Conservation (phyloP, 2,329 filamentous ascomycete genomes). For the Fusarium equiseti region DNA sequence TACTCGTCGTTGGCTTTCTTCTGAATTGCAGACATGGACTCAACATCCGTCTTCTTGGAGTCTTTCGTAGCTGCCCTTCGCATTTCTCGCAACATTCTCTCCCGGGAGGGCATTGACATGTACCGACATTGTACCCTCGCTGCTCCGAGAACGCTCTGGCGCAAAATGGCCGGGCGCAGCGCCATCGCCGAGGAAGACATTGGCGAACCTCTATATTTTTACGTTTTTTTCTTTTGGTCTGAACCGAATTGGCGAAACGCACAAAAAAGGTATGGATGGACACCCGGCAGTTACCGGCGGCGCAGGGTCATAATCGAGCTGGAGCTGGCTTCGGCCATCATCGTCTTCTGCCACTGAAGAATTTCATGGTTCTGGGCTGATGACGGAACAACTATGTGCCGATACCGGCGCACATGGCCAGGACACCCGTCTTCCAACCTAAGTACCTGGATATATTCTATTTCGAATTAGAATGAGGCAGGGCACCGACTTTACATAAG, state of each 20-base stretch:
- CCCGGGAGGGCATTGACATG: slow-evolving; percentile 44
- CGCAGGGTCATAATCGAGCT: slow-evolving; percentile 46
- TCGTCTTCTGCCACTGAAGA: slow-evolving; percentile 32
- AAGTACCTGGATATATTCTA: not conserved
- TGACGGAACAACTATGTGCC: slow-evolving; percentile 41
- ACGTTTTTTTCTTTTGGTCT: not conserved
- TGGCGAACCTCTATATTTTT: not conserved
- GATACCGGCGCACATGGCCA: not conserved
- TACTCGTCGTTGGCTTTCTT: slow-evolving; percentile 51
- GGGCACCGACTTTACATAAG: not conserved
- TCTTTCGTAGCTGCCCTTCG: slow-evolving; percentile 42
- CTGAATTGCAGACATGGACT: slow-evolving; percentile 51
- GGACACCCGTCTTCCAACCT: not conserved
- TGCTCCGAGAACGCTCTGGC: slow-evolving; percentile 37
- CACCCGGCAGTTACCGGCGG: slow-evolving; percentile 43
- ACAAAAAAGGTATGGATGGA: slow-evolving; percentile 3
- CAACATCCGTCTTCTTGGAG: slow-evolving; percentile 43
- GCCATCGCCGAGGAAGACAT: slow-evolving; percentile 42
- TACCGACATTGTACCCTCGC: slow-evolving; percentile 45
- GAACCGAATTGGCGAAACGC: not conserved
- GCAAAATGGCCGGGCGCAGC: slow-evolving; percentile 41
- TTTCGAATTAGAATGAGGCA: not conserved
- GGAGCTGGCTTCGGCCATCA: slow-evolving; percentile 14
- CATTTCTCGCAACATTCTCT: slow-evolving; percentile 48
- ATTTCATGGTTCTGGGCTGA: slow-evolving; percentile 45